Percentiles rank a stretch among this genome's conserved stretches.
Conservation (phyloP, 306 rosid species). For the Carpinus fangiana region DNA sequence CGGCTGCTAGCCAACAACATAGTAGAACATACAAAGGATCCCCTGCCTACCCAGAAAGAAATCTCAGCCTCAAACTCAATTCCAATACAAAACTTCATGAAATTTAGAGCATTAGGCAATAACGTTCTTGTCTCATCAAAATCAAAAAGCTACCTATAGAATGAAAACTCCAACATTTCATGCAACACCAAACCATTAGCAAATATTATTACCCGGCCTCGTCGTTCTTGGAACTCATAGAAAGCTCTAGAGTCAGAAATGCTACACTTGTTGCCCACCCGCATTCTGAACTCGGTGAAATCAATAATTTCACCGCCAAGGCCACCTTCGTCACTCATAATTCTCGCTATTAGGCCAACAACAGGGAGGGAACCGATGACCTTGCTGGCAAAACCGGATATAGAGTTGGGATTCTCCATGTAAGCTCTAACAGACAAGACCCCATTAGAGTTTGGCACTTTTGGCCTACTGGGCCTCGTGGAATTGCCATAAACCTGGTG, state of each 20-base stretch:
- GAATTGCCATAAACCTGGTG: constrained; percentile 46
- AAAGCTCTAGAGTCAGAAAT: constrained; percentile 66
- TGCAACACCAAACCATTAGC: neutral
- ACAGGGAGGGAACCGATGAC: constrained; percentile 90
- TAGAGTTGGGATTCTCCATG: constrained; percentile 70
- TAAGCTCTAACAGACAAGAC: constrained; percentile 56
- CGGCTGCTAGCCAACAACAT: constrained; percentile 88
- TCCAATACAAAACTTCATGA: constrained; percentile 1
- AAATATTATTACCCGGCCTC: constrained; percentile 55
- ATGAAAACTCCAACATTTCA: neutral
- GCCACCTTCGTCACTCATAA: constrained; percentile 85
- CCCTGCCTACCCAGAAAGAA: constrained; percentile 62
- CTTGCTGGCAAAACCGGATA: constrained; percentile 60
- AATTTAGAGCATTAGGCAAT: no score
- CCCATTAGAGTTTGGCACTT: constrained; percentile 12
- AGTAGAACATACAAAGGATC: constrained; percentile 84
- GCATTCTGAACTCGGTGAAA: constrained; percentile 83
- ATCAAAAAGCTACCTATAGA: neutral
- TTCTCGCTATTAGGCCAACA: constrained; percentile 75
- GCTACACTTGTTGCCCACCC: constrained; percentile 80
- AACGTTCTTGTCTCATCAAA: neutral
- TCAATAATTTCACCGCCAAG: constrained; percentile 76
- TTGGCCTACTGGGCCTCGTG: constrained; percentile 23
- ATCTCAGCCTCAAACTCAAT: constrained; percentile 27
- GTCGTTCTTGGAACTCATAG: constrained; percentile 67